Conservation (phyloP, 202 grass and related monocot genomes). For the Saccharum hybrid region DNA sequence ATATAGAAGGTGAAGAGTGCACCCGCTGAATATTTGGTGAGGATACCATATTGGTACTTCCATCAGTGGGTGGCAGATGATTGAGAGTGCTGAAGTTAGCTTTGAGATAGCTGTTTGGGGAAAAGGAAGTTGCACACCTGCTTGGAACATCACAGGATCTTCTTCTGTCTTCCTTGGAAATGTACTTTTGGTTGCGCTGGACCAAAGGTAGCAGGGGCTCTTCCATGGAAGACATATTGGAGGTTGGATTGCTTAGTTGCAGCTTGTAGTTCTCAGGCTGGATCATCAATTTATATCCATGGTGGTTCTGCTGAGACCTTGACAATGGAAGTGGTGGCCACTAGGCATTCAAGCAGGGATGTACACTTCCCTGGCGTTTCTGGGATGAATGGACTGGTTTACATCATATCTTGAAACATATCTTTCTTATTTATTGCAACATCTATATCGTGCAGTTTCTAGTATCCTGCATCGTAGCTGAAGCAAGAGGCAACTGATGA, state of each 20-base stretch:
- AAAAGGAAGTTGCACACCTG: conserved; percentile 34
- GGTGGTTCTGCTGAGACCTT: conserved; percentile 32
- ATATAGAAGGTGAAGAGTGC: conserved; percentile 68
- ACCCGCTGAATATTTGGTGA: conserved; percentile 48
- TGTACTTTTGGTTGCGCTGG: conserved; percentile 22
- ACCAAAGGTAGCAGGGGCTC: conserved; percentile 54
- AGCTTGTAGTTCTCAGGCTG: conserved; percentile 42
- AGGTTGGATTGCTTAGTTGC: conserved; percentile 38
- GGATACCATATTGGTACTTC: conserved; percentile 31
- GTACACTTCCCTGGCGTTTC: conserved; percentile 46
- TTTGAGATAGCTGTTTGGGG: conserved; percentile 32
- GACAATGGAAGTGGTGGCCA: conserved; percentile 6
- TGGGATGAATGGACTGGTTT: conserved; percentile 17
- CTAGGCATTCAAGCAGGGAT: conserved; percentile 33
- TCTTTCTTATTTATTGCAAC: conserved; percentile 54
- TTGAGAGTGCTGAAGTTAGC: conserved; percentile 8
- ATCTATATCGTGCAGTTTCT: conserved; percentile 50
- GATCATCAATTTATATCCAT: conserved; percentile 48
- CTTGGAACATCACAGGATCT: conserved; percentile 44
- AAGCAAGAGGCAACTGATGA: conserved; percentile 52
- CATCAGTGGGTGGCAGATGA: conserved; percentile 27
- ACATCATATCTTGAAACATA: conserved; percentile 37
- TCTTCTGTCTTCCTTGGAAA: conserved; percentile 43
- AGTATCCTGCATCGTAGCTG: conserved; percentile 50
- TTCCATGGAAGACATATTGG: conserved; percentile 54